Conservation (phyloP, 2,329 filamentous ascomycete species). For the Nothophaeocryptopus gaeumannii region DNA sequence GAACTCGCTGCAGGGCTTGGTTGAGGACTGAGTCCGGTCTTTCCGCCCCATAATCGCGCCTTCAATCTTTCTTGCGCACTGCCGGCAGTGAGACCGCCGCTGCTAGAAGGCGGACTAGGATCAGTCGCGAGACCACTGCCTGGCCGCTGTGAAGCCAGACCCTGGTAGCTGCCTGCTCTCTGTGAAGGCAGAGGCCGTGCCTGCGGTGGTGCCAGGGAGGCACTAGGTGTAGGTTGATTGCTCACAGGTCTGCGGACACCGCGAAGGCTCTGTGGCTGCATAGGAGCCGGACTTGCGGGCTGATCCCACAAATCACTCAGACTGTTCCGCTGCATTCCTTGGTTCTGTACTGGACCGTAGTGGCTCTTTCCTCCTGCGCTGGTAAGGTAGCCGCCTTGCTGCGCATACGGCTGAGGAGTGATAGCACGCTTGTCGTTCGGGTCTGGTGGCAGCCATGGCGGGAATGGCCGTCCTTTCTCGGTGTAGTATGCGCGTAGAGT, state of each 20-base stretch:
- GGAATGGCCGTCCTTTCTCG: conserved; percentile 78
- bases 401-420: conserved; percentile 36
- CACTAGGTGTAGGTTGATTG: conserved; percentile 14
- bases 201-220: conserved; percentile 36
- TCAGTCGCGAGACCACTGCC: conserved; percentile 34
- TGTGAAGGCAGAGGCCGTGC: conserved; percentile 67
- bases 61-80: conserved; percentile 80
- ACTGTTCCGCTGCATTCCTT: conserved; percentile 44
- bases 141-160: conserved; percentile 37
- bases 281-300: conserved; percentile 38
- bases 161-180: conserved; percentile 72
- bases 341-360: conserved; percentile 27
- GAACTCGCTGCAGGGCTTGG: conserved; percentile 13
- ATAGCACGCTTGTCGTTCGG: conserved; percentile 61
- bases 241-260: conserved; percentile 25
- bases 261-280: conserved; percentile 46
- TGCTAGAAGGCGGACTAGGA: conserved; percentile 37
- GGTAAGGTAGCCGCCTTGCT: conserved; percentile 33
- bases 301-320: conserved; percentile 61
- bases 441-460: conserved; percentile 84
- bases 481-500: conserved; percentile 89
- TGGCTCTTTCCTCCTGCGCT: conserved; percentile 34
- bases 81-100: conserved; percentile 40
- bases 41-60: conserved; percentile 64
- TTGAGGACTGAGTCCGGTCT: conserved; percentile 15